Evolutionary conservation across 2,329 filamentous ascomycete species (phyloP), one percentile per base, ranked within the genome.

Genomic region (Stemphylium beticola): DNA sequence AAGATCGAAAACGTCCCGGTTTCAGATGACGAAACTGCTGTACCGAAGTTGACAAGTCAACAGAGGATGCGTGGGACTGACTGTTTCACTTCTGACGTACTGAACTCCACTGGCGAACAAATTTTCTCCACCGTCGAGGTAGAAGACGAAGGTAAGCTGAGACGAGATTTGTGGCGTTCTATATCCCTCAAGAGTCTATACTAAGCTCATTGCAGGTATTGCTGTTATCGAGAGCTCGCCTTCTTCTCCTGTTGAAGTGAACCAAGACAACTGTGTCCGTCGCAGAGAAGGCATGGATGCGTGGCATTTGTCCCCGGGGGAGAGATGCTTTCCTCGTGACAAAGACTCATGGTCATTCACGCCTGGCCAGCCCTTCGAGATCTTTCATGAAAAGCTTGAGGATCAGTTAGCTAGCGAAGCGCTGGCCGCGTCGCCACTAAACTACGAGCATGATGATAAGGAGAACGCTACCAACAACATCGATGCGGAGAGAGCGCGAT

Each of bases 361-460:
- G 1, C 50, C 50, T 31, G 57, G 55, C 4, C 38, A 58, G 12
- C 41, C 61, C 14, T 67, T 68, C 31, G 40, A 49, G 4, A 56
- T 68, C 22, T 62, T 59, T 14, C 34, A 53, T 2, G 64, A 68
- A 20, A 49, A 50, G 12, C 57, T 65, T 4, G 58, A 67, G 34
- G 60, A 65, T 18, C 66, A 66, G 22, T 26, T 66, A 11, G 53
- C 49, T 11, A 45, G 48, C 5, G 62, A 67, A 34, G 60, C 61
- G n/a, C 53, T 55, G 6, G 54, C 51, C 50, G 53, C 50, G 7
- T 64, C 61, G 37, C 64, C 64, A 7, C 48, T 61, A 17, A 40
- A 56, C n/a, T 62, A 58, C 34, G 56, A 66, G 9, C 55, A 65
- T 22, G 65, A 66, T 12, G 55, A 67, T 33, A 68, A 68, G 36